Conservation (phyloP, 768 basidiomycete species). For the Suillus weaverae region DNA sequence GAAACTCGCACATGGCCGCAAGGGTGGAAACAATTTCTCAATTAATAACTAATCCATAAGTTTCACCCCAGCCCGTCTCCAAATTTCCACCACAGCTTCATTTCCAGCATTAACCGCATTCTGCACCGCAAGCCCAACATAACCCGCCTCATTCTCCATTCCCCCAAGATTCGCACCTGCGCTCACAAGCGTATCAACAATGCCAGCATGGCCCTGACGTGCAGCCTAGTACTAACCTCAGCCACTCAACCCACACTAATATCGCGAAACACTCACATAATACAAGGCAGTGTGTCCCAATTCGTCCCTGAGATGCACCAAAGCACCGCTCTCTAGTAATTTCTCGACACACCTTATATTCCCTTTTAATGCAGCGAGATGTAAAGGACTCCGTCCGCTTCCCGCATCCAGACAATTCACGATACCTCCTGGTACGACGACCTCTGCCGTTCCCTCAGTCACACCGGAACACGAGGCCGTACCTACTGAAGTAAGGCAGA, state of each 20-base stretch:
- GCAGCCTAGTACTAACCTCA: conserved; percentile 54
- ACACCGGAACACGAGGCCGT: conserved; percentile 23
- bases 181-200: conserved; percentile 64
- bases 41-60: background rate
- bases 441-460: conserved; percentile 18
- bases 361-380: conserved; percentile 76
- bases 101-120: conserved; percentile 43
- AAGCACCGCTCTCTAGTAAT: conserved; percentile 70
- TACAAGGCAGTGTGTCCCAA: conserved; percentile 85
- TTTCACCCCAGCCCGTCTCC: conserved; percentile 53
- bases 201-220: conserved; percentile 60
- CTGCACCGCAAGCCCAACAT: conserved; percentile 47
- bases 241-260: background rate
- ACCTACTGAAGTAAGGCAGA: conserved; percentile 44
- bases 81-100: conserved; percentile 45
- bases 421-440: conserved; percentile 59
- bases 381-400: conserved; percentile 74
- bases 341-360: conserved; percentile 40
- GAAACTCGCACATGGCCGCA: background rate
- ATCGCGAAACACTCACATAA: conserved; percentile 50
- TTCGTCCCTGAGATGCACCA: conserved; percentile 78
- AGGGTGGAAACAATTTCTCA: background rate
- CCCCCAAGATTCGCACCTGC: conserved; percentile 77
- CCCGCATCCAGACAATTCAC: conserved; percentile 72
- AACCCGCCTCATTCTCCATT: conserved; percentile 58